These are phyloP conservation scores for Leccinum griseonigrum DNA, from an alignment of 1,284 basidiomycete genomes.

Conservation along the genomic window DNA sequence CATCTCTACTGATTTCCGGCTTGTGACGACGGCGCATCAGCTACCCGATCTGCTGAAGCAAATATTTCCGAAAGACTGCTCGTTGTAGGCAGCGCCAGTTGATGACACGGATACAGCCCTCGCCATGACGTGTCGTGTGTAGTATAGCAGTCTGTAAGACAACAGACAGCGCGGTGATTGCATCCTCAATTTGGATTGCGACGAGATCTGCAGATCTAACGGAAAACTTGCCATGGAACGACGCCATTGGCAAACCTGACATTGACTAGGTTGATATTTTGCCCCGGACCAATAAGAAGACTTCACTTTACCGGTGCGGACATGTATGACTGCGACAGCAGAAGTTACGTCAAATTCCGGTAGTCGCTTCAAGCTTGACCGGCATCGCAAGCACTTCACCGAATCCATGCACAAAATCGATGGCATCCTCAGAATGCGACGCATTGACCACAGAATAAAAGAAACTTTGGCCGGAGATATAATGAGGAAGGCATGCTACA, in stretches of 20 bases:
- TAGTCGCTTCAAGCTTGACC: constrained; percentile 86
- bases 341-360: too few species aligned
- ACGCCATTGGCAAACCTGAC: constrained; percentile 88
- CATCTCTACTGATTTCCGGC: constrained; percentile 91
- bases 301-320: constrained; percentile 73
- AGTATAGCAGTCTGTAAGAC: constrained; percentile 96
- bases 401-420: constrained; percentile 98
- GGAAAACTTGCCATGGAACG: constrained; percentile 99
- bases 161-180: constrained; percentile 88
- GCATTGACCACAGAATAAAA: constrained; percentile 99
- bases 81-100: constrained; percentile 91
- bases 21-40: constrained; percentile 87
- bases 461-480: constrained; percentile 97
- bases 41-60: constrained; percentile 92
- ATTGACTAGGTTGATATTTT: constrained; percentile 5
- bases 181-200: constrained; percentile 96
- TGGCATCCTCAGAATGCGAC: constrained; percentile 87
- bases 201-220: constrained; percentile 97
- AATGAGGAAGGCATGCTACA: constrained; percentile 88
- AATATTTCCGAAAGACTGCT: constrained; percentile 92
- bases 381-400: constrained; percentile 91
- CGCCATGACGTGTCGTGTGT: constrained; percentile 94
- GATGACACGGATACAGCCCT: constrained; percentile 94
- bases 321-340: constrained; percentile 72
- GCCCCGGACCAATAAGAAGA: background rate